phyloP scores from a whole-genome alignment of 345 rosid genomes.

The Acer saccharum region DNA sequence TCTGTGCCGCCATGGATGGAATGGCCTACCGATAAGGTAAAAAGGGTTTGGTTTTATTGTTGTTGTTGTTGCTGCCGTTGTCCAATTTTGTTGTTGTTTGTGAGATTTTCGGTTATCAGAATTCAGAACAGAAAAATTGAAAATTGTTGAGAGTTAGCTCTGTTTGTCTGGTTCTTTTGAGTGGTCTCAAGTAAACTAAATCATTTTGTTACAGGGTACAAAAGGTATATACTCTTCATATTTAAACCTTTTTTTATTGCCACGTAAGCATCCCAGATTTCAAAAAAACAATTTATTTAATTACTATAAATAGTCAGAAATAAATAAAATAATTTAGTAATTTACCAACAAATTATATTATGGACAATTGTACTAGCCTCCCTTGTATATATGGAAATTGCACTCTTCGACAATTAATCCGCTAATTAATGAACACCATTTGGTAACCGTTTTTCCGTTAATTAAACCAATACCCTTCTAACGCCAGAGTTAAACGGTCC shows the following conservation, averaged over 20 bases:
- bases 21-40: background rate
- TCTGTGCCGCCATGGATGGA: constrained; percentile 17
- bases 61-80: background rate
- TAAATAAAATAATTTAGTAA: no score
- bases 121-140: background rate
- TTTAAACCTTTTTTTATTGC: background rate
- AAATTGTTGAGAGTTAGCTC: background rate
- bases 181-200: background rate
- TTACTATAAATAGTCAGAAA: no score
- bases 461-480: no score
- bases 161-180: background rate
- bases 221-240: background rate
- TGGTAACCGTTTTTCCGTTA: no score
- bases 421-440: no score
- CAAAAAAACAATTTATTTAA: no score
- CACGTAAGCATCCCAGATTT: background rate
- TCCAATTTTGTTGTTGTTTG: background rate
- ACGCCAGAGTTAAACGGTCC: no score
- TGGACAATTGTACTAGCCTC: no score
- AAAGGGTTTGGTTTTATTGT: background rate
- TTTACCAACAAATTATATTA: no score
- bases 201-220: background rate
- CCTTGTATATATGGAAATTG: no score
- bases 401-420: no score
- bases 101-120: no score